Evolutionary conservation across 306 rosid genomes (phyloP).

Genomic region (Glycine latifolia): DNA sequence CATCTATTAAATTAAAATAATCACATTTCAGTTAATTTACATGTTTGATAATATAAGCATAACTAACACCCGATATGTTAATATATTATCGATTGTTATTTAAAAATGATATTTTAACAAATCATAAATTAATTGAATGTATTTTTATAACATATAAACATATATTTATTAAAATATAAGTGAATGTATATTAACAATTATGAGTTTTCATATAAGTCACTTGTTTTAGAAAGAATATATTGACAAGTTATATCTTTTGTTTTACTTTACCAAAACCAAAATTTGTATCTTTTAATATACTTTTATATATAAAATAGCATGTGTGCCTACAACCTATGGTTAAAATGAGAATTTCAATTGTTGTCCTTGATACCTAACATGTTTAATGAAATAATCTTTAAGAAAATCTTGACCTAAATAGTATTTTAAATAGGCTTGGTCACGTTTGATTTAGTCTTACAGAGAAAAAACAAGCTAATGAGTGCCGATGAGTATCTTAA

Average conservation of each 20-base stretch:
- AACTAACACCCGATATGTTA: too few species aligned
- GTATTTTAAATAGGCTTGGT: background rate
- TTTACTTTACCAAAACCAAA: too few species aligned
- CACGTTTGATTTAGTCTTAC: background rate
- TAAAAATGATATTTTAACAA: background rate
- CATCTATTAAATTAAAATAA: too few species aligned
- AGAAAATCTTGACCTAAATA: background rate
- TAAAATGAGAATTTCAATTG: background rate
- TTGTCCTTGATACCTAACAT: background rate
- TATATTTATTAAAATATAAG: background rate
- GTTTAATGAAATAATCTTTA: background rate
- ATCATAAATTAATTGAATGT: background rate
- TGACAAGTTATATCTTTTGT: too few species aligned
- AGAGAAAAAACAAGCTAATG: background rate
- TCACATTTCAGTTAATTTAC: too few species aligned
- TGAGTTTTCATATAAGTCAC: background rate
- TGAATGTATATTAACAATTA: background rate
- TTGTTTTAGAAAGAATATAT: background rate
- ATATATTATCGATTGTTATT: background rate
- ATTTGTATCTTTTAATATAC: background rate
- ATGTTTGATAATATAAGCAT: too few species aligned
- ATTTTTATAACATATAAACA: background rate
- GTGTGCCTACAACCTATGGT: background rate
- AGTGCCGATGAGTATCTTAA: background rate
- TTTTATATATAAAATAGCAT: background rate